These are phyloP conservation scores for Saccharomycopsis sp. DNA, from an alignment of 805 yeast genomes.

Conservation along the genomic window DNA sequence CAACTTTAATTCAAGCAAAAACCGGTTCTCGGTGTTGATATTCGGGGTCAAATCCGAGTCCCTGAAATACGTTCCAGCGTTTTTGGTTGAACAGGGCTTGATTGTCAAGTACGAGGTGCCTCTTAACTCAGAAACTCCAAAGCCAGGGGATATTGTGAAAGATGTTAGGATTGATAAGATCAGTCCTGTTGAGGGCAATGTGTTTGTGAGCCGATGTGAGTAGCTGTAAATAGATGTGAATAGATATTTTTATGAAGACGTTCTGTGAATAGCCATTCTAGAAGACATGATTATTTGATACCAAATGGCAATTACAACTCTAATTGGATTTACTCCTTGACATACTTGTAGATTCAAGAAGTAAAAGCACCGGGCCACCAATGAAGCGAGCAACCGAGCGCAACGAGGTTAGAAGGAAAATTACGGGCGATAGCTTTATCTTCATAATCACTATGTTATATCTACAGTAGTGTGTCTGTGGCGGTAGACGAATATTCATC, in stretches of 20 bases:
- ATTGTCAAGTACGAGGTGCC: constrained; percentile 28
- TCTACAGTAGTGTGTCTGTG: too few relatives aligned
- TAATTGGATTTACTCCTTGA: too few relatives aligned
- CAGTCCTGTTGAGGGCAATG: constrained; percentile 38
- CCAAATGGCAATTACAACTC: too few relatives aligned
- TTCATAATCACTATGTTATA: too few relatives aligned
- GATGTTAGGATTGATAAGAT: constrained; percentile 36
- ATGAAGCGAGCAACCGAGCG: too few relatives aligned
- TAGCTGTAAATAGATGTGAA: background rate
- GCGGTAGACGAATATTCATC: too few relatives aligned
- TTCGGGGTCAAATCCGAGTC: constrained; percentile 2
- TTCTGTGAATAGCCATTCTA: background rate
- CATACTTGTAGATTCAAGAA: too few relatives aligned
- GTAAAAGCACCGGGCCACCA: too few relatives aligned
- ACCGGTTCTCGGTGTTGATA: constrained; percentile 20
- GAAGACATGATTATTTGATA: too few relatives aligned
- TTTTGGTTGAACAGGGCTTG: constrained; percentile 28
- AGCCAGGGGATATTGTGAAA: constrained; percentile 38
- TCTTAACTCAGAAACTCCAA: constrained; percentile 28
- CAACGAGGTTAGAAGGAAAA: too few relatives aligned
- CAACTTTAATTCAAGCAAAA: constrained; percentile 25
- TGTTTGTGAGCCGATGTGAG: background rate
- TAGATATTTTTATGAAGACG: background rate
- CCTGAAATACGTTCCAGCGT: constrained; percentile 27
- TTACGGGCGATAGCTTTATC: too few relatives aligned